Evolutionary conservation across 257 asterid genomes (phyloP).

Genomic region (Solanum tarapatanum): DNA sequence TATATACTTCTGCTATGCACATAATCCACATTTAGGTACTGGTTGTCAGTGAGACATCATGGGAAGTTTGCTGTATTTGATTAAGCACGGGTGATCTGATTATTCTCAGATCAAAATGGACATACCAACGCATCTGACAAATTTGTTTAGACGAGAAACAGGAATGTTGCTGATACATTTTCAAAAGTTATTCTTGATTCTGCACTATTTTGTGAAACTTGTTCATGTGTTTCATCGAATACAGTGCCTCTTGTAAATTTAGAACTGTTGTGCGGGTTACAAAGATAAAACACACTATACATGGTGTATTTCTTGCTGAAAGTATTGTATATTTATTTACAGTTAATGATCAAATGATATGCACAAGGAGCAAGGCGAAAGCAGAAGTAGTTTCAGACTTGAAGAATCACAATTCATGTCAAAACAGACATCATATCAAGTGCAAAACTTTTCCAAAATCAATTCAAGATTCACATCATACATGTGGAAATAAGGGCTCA

Average conservation of each 20-base stretch:
- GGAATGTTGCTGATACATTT: background rate
- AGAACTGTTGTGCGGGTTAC: background rate
- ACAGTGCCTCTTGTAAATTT: background rate
- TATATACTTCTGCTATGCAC: background rate
- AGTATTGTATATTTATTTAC: constrained; percentile 4
- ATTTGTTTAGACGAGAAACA: background rate
- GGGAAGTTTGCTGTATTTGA: background rate
- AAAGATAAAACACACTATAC: background rate
- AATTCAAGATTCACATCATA: constrained; percentile 17
- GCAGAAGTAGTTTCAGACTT: constrained; percentile 25
- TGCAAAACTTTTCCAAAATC: constrained; percentile 40
- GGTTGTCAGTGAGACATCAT: background rate
- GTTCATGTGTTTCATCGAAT: background rate
- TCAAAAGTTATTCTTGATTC: background rate
- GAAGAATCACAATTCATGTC: constrained; percentile 18
- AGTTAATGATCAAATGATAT: constrained; percentile 58
- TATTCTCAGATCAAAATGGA: background rate
- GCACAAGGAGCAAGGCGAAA: constrained; percentile 32
- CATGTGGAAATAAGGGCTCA: constrained; percentile 12
- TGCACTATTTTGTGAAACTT: background rate
- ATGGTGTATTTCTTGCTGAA: background rate
- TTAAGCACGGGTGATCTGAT: background rate
- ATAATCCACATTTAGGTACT: background rate
- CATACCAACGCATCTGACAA: background rate
- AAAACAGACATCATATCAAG: constrained; percentile 41